Evolutionary conservation across 192 early-diverging fungal genomes (phyloP).

Genomic region (Backusella parvicylindrica): DNA sequence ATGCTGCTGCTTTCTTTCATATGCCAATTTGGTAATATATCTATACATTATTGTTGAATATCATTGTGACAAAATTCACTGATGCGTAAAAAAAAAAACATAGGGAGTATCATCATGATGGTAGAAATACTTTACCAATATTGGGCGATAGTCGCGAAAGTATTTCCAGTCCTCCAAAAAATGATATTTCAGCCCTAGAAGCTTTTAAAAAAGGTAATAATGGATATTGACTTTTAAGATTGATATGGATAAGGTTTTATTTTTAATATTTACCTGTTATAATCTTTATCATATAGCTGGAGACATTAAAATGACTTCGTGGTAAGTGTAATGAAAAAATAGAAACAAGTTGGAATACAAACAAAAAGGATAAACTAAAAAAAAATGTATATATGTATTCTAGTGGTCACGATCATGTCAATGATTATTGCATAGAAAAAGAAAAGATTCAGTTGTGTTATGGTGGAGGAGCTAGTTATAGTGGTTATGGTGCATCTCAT

Average conservation of each 20-base stretch:
- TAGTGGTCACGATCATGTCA: slow-evolving; percentile 31
- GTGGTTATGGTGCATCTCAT: slow-evolving; percentile 36
- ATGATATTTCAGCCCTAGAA: slow-evolving; percentile 4
- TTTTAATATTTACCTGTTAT: no score
- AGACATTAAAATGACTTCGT: slow-evolving; percentile 17
- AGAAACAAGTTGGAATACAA: background rate
- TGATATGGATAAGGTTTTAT: no score
- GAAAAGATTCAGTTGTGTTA: slow-evolving; percentile 42
- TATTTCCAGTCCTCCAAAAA: slow-evolving; percentile 15
- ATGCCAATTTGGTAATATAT: slow-evolving; percentile 39
- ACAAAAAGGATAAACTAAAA: background rate
- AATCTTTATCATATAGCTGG: slow-evolving; percentile 12
- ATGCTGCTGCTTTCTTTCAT: slow-evolving; percentile 46
- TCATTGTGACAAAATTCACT: no score
- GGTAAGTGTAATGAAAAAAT: background rate
- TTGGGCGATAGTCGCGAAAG: slow-evolving; percentile 20
- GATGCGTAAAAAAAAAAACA: no score
- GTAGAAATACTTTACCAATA: background rate
- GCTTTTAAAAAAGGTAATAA: slow-evolving; percentile 20
- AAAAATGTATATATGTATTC: background rate
- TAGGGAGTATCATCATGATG: background rate
- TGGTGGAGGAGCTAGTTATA: slow-evolving; percentile 39
- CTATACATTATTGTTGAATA: background rate
- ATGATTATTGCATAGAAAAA: slow-evolving; percentile 38
- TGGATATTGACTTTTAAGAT: no score